Conservation (phyloP, 2,329 filamentous ascomycete species). For the Fonsecaea pedrosoi region DNA sequence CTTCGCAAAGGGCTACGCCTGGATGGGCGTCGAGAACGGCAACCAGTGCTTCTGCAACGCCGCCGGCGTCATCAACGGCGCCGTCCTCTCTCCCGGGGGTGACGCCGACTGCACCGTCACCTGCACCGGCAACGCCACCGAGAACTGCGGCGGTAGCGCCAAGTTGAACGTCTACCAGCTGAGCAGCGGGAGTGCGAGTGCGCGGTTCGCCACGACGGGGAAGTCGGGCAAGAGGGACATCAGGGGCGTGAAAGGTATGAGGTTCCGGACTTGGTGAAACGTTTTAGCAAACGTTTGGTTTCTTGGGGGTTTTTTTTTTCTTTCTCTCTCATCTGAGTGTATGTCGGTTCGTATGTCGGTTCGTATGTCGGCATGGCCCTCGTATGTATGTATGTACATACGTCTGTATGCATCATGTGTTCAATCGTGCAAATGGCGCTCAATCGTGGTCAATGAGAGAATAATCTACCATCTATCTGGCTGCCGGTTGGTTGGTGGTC, state of each 20-base stretch:
- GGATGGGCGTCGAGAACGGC: conserved; percentile 51
- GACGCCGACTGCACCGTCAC: conserved; percentile 35
- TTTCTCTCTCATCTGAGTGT: not conserved
- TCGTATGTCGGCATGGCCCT: too few species aligned
- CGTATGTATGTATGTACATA: not conserved
- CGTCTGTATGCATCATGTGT: not conserved
- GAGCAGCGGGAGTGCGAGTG: conserved; percentile 18
- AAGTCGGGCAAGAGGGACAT: conserved; percentile 10
- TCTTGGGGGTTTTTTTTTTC: too few species aligned
- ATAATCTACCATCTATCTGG: too few species aligned
- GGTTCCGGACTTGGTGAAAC: conserved; percentile 19
- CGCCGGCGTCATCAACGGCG: conserved; percentile 31
- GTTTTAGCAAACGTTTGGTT: too few species aligned
- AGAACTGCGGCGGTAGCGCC: conserved; percentile 38
- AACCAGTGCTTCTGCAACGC: conserved; percentile 44
- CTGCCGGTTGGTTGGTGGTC: too few species aligned
- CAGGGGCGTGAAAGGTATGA: not conserved
- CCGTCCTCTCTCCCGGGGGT: conserved; percentile 29
- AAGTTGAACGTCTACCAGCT: conserved; percentile 36
- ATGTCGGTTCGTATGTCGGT: not conserved
- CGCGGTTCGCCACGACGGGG: conserved; percentile 9
- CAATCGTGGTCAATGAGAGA: too few species aligned
- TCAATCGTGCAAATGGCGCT: too few species aligned
- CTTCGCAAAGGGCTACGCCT: conserved; percentile 41
- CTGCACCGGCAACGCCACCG: conserved; percentile 37